A percentile compares a stretch with the other conserved stretches of the same genome.
These are phyloP conservation scores for Trichopus zeylanicus DNA, from an alignment of 116 monocot genomes.

Conservation along the genomic window DNA sequence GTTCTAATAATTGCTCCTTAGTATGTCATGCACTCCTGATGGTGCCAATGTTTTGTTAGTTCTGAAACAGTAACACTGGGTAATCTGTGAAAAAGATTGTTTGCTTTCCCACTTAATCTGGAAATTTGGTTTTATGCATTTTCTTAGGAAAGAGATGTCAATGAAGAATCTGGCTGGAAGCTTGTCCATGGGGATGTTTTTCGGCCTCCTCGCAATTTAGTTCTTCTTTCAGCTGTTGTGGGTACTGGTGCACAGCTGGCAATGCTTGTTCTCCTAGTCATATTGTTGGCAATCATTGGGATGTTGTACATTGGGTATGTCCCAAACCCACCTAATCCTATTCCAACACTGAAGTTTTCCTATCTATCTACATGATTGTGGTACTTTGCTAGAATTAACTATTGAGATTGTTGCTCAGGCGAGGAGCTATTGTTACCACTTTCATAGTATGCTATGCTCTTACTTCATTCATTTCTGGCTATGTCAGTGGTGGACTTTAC, in stretches of 20 bases:
- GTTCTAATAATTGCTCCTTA: not conserved
- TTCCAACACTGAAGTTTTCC: not conserved
- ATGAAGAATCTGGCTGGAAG: slow-evolving; percentile 97
- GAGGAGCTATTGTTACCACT: slow-evolving; percentile 88
- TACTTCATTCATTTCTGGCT: slow-evolving; percentile 94
- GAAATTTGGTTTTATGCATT: not conserved
- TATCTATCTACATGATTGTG: not conserved
- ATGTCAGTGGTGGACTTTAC: slow-evolving; percentile 88
- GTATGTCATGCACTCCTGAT: not conserved
- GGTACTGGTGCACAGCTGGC: slow-evolving; percentile 87
- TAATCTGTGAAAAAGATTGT: not conserved
- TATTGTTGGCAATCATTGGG: slow-evolving; percentile 81
- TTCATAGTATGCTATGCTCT: slow-evolving; percentile 98
- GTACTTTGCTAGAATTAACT: not conserved
- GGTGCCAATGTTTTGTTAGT: not conserved
- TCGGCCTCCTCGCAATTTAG: slow-evolving; percentile 69
- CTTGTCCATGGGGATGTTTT: slow-evolving; percentile 99
- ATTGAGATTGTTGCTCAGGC: slow-evolving; percentile 27
- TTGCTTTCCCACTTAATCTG: not conserved
- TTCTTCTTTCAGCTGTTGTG: slow-evolving; percentile 83
- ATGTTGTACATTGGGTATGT: slow-evolving; percentile 95
- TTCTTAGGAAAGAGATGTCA: slow-evolving; percentile 88
- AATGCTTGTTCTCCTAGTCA: slow-evolving; percentile 85
- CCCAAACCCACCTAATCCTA: not conserved
- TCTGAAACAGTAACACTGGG: not conserved